Evolutionary conservation across 306 rosid genomes (phyloP), one percentile per base, ranked within the genome.

Genomic region (Pyrus betulifolia): DNA sequence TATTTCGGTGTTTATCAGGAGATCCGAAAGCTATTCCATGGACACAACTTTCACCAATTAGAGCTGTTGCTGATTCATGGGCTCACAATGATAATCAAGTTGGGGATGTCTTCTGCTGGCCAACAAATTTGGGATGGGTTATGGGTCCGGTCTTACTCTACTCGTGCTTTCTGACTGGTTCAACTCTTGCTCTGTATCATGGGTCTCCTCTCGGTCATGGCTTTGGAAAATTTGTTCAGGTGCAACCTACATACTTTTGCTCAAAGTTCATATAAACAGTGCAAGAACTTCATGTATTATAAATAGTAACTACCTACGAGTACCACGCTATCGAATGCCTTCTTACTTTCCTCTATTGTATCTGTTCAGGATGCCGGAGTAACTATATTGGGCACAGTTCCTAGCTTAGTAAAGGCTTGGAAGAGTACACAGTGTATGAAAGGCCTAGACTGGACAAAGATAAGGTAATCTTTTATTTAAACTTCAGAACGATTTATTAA

Each of bases 11-110:
- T 80, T 80, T 60, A 57, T 78, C 79, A 92, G 99, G 97, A 68
- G 99, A 95, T 6, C 97, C 99, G 66, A 95, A 95, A 79, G 97
- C 97, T 67, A 92, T 90, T 83, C 97, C 97, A 42, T 95, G 96
- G 97, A 92, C 97, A 83, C 99, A 95, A 78, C 88, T 88, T 82
- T 84, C 96, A 11, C 96, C 97, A 27, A 89, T 95, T 74, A 86
- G 99, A 72, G 70, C 75, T 70, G 87, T 84, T 74, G 96, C 91
- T 19, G 99, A 95, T 82, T 82, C 75, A 63, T 95, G 99, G 97
- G 96, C 91, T 81, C 82, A 58, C 17, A 0, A 67, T 69, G 92
- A 92, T 75, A 2, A 79, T 84, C 89, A 86, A 84, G 86, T 79
- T 67, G 96, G 92, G 75, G 97, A 89, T 78, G 84, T 91, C 66